Evolutionary conservation across 2,329 filamentous ascomycete genomes (phyloP), one percentile per base, ranked within the genome.

Genomic region (Fusarium albidum): DNA sequence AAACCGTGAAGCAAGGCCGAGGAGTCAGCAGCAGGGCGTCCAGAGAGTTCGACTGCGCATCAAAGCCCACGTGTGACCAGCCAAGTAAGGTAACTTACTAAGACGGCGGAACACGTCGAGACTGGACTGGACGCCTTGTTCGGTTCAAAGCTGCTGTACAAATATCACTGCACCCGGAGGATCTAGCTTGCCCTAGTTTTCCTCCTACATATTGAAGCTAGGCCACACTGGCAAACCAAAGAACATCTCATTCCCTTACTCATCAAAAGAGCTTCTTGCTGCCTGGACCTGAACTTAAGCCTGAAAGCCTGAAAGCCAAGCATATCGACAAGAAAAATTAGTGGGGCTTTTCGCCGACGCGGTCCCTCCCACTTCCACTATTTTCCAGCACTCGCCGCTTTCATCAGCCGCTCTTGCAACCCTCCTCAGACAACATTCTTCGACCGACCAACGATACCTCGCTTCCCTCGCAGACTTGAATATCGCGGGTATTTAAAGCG

Each of bases 21-120:
- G 17, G 40, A 31, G 37, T 15, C 28, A 49, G 39, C 29, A 53
- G 46, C 37, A 61, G 52, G 57, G 49, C 48, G 44, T 33, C 37
- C 31, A 57, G 27, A 37, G 21, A 29, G 33, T n/a, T n/a, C n/a
- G 39, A 31, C 11, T 11, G 29, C 29, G 29, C 18, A 43, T 41
- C 37, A 21, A 34, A 14, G 29, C 49, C 57, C 57, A 61, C 58
- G 54, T 61, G 58, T 61, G 57, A 51, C 54, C 21, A 38, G 34
- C 42, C 53, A 59, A 57, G 51, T 49, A 57, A 59, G 54, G 57
- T 35, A n/a, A n/a, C n/a, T n/a, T n/a, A n/a, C 56, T 47, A 26
- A n/a, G n/a, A n/a, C 32, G 34, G 44, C 25, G 25, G 15, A 33
- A 52, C 47, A 42, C 39, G 43, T 32, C 43, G 38, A 49, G 26